These are phyloP conservation scores for Pythium rishiriense DNA, from an alignment of 352 stramenopile genomes.

Conservation along the genomic window DNA sequence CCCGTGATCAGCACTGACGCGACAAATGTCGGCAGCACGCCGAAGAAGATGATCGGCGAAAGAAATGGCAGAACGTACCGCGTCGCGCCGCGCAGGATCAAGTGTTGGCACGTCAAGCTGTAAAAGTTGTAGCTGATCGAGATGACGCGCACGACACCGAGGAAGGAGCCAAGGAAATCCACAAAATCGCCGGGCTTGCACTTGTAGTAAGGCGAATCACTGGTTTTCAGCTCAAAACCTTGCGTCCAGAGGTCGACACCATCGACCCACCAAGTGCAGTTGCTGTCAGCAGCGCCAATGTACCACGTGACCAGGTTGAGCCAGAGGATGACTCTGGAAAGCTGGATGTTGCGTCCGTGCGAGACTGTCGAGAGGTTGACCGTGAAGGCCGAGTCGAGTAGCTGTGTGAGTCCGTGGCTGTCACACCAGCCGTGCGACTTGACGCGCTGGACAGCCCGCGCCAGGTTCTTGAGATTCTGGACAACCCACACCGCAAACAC, in stretches of 20 bases:
- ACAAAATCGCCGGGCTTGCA: slow-evolving; percentile 19
- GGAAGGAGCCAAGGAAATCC: slow-evolving; percentile 1
- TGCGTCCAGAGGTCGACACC: slow-evolving; percentile 24
- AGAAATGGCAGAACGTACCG: slow-evolving; percentile 9
- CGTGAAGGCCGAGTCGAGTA: slow-evolving; percentile 14
- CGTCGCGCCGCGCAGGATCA: slow-evolving; percentile 17
- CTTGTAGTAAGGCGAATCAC: slow-evolving; percentile 29
- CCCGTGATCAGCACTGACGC: slow-evolving; percentile 18
- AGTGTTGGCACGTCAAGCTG: slow-evolving; percentile 21
- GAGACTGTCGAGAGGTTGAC: slow-evolving; percentile 19
- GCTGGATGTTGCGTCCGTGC: slow-evolving; percentile 26
- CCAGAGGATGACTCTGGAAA: slow-evolving; percentile 21
- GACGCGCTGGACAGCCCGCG: not conserved
- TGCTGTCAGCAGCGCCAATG: slow-evolving; percentile 24
- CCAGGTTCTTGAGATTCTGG: slow-evolving; percentile 1
- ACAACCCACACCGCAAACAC: slow-evolving; percentile 21
- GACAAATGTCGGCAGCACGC: slow-evolving; percentile 23
- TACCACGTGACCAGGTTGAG: slow-evolving; percentile 26
- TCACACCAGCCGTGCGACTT: slow-evolving; percentile 2
- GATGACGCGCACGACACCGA: slow-evolving; percentile 17
- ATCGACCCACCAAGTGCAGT: slow-evolving; percentile 26
- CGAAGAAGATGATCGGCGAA: slow-evolving; percentile 18
- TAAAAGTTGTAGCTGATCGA: slow-evolving; percentile 30
- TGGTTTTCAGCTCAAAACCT: slow-evolving; percentile 6
- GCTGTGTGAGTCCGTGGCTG: not conserved